A percentile compares a stretch with the other conserved stretches of the same genome.
Evolutionary conservation across 768 basidiomycete species (phyloP).

Genomic region (Tremella yokohamensis): DNA sequence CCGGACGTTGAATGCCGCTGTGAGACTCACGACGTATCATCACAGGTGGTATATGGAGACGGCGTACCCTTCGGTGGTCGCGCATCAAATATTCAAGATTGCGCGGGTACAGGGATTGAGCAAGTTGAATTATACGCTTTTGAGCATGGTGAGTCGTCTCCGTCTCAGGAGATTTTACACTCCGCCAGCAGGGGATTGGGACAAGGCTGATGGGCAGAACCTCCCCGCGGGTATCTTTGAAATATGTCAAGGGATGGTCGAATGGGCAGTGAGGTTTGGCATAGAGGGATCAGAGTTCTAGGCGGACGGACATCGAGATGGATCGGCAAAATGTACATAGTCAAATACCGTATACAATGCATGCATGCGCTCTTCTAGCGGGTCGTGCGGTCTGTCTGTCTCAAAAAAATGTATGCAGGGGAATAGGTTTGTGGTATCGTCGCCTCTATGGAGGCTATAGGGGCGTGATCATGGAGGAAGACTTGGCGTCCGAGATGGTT

Average conservation of each 20-base stretch:
- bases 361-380: too few species aligned
- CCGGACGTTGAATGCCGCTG: conserved; percentile 82
- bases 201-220: conserved; percentile 34
- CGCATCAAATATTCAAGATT: conserved; percentile 85
- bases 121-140: conserved; percentile 86
- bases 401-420: too few species aligned
- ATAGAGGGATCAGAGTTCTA: conserved; percentile 46
- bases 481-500: conserved; percentile 49
- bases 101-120: conserved; percentile 88
- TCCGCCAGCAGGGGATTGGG: not conserved
- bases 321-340: too few species aligned
- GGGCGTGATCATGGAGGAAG: conserved; percentile 46
- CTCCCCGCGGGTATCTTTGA: conserved; percentile 83
- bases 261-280: conserved; percentile 78
- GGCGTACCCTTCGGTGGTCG: conserved; percentile 82
- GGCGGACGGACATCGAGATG: too few species aligned
- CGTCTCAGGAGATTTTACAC: not conserved
- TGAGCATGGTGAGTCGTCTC: conserved; percentile 69
- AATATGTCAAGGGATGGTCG: conserved; percentile 81
- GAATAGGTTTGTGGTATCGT: too few species aligned
- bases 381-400: not conserved
- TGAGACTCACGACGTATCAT: conserved; percentile 88
- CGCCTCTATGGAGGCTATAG: conserved; percentile 18
- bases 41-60: conserved; percentile 55
- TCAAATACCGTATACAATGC: too few species aligned